Evolutionary conservation across 2,329 filamentous ascomycete species (phyloP).

Genomic region (Colletotrichum viniferum): DNA sequence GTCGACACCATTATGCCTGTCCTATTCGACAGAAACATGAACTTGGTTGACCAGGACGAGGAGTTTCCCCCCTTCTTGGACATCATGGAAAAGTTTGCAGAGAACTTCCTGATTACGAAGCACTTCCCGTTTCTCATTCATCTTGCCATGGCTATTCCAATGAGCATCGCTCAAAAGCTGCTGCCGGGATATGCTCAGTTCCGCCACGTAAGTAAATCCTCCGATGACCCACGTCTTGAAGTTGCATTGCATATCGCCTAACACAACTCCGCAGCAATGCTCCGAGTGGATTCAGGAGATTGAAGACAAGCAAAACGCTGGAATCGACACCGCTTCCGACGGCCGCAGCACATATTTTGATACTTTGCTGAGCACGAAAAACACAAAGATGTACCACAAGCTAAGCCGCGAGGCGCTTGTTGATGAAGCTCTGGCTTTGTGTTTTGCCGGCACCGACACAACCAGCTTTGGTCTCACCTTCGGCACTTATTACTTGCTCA

Average conservation of each 20-base stretch:
- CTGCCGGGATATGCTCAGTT: background rate
- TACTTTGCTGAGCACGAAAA: background rate
- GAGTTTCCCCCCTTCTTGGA: background rate
- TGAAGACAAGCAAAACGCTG: background rate
- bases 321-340: background rate
- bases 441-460: background rate
- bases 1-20: background rate
- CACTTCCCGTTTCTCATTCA: background rate
- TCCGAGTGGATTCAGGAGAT: background rate
- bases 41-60: background rate
- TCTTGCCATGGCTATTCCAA: background rate
- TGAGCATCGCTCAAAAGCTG: background rate
- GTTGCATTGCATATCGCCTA: background rate
- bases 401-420: background rate
- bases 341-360: background rate
- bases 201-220: background rate
- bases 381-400: background rate
- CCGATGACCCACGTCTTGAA: too few relatives aligned
- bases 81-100: background rate
- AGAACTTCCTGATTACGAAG: background rate
- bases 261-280: background rate
- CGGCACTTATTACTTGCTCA: background rate
- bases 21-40: background rate
- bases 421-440: background rate
- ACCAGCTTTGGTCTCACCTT: background rate